Conservation (phyloP, 2,329 filamentous ascomycete genomes). For the Cladosporium halotolerans region DNA sequence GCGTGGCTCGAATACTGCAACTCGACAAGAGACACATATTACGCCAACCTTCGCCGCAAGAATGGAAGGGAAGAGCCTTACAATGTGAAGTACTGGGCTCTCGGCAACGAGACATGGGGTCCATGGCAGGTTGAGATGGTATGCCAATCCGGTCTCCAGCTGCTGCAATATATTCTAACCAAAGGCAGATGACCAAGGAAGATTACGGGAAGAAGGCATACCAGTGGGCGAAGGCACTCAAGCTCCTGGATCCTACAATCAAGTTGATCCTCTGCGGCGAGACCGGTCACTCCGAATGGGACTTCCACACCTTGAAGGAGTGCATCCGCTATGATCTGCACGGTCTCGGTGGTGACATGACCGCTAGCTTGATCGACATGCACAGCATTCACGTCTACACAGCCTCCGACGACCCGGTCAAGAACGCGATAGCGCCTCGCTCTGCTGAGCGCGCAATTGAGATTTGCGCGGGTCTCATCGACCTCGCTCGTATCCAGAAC, state of each 20-base stretch:
- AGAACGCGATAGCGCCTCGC: conserved; percentile 57
- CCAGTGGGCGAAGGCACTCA: conserved; percentile 67
- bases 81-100: conserved; percentile 77
- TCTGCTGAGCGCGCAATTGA: conserved; percentile 69
- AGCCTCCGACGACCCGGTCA: conserved; percentile 46
- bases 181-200: conserved; percentile 57
- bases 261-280: conserved; percentile 69
- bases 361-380: conserved; percentile 61
- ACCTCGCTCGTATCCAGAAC: conserved; percentile 67
- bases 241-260: conserved; percentile 64
- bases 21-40: conserved; percentile 68
- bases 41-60: conserved; percentile 70
- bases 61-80: conserved; percentile 74
- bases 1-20: conserved; percentile 87
- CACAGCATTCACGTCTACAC: conserved; percentile 78
- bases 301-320: conserved; percentile 65
- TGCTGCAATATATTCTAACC: neutral
- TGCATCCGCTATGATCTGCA: conserved; percentile 52
- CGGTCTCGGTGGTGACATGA: conserved; percentile 42
- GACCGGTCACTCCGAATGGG: conserved; percentile 63
- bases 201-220: conserved; percentile 62
- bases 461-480: conserved; percentile 61
- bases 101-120: conserved; percentile 69
- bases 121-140: conserved; percentile 56
- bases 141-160: neutral